phyloP scores from a whole-genome alignment of 768 basidiomycete species.

The Clitopilus hobsonii region DNA sequence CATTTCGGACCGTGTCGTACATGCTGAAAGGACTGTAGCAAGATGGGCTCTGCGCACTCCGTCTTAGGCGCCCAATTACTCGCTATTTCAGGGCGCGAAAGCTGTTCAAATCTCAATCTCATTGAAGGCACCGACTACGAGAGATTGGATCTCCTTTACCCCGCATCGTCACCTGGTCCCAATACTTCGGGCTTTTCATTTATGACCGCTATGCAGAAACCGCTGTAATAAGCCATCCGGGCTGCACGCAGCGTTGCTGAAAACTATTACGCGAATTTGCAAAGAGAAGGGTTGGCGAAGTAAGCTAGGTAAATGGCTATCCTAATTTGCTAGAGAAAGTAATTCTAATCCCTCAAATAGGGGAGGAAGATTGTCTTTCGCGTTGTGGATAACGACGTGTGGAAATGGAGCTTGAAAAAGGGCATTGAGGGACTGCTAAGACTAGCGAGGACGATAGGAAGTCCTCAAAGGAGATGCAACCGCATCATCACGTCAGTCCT shows the following conservation, averaged over 20 bases:
- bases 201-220: not conserved
- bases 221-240: not conserved
- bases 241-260: not conserved
- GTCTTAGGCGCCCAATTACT: not conserved
- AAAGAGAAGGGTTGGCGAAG: not conserved
- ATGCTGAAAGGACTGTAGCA: too few species aligned
- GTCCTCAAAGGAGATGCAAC: conserved; percentile 13
- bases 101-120: not conserved
- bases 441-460: not conserved
- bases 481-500: not conserved
- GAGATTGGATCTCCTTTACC: not conserved
- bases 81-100: not conserved
- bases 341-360: too few species aligned
- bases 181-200: not conserved
- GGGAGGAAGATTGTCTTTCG: not conserved
- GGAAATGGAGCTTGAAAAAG: not conserved
- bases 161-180: not conserved
- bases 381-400: not conserved
- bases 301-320: not conserved
- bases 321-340: not conserved
- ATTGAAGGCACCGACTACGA: not conserved
- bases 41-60: too few species aligned
- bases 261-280: not conserved
- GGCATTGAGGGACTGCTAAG: not conserved
- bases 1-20: too few species aligned